These are phyloP conservation scores for Pichia sp. DNA, from an alignment of 1,139 yeast genomes.

Conservation along the genomic window DNA sequence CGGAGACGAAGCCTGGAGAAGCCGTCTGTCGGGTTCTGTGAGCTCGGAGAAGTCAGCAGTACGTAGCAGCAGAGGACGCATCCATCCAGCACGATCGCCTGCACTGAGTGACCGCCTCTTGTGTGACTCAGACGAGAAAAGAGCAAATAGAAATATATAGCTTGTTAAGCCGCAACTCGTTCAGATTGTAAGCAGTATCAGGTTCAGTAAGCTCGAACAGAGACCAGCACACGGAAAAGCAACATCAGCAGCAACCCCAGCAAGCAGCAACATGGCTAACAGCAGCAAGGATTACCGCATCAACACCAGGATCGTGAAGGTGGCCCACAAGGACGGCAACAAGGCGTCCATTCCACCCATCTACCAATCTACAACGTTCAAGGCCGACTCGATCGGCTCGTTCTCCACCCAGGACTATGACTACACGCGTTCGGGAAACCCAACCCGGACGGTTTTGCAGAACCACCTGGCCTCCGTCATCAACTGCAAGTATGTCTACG, in stretches of 20 bases:
- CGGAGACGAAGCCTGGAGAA: no score
- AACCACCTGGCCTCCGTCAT: constrained; percentile 72
- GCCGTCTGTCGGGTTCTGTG: no score
- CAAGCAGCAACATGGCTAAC: background rate
- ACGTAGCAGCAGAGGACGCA: no score
- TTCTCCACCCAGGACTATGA: constrained; percentile 71
- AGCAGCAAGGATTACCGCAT: constrained; percentile 35
- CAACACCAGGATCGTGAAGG: constrained; percentile 72
- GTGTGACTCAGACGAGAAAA: no score
- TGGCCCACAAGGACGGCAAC: constrained; percentile 65
- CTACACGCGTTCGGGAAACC: constrained; percentile 92
- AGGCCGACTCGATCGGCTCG: constrained; percentile 67
- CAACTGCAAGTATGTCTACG: constrained; percentile 67
- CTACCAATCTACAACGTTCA: constrained; percentile 91
- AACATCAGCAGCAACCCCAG: background rate
- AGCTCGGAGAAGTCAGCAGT: no score
- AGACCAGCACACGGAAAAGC: no score
- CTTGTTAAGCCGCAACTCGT: no score
- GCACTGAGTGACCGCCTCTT: no score
- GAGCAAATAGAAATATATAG: no score
- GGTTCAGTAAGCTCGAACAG: no score
- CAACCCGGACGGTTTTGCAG: constrained; percentile 79
- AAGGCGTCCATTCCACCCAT: constrained; percentile 84
- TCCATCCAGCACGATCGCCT: no score
- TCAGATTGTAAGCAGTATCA: no score